phyloP scores from a whole-genome alignment of 208 protist genomes.

The Acanthamoeba lenticulata region DNA sequence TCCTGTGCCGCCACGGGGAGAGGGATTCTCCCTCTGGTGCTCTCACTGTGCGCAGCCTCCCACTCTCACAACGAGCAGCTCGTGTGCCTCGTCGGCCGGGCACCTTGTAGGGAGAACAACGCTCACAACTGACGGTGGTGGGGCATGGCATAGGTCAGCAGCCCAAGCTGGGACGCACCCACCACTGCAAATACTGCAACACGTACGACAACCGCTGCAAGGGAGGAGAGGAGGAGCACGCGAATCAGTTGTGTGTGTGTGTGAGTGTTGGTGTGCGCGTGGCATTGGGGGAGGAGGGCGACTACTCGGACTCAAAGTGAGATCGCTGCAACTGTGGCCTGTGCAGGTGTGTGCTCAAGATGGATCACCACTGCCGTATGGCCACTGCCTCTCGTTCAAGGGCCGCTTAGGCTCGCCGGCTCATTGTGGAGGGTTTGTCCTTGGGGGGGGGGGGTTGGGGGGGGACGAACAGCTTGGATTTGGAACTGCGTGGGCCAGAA shows the following conservation, averaged over 20 bases:
- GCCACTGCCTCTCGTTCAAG: neutral
- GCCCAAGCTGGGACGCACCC: neutral
- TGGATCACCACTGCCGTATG: neutral
- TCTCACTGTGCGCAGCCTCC: neutral
- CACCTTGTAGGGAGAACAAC: too few relatives aligned
- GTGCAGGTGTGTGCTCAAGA: neutral
- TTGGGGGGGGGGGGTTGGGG: neutral
- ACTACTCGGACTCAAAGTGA: too few relatives aligned
- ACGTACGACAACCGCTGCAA: neutral
- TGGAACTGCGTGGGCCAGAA: constrained; percentile 5
- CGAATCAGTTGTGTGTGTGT: too few relatives aligned
- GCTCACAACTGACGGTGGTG: too few relatives aligned
- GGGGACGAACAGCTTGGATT: neutral
- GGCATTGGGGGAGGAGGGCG: too few relatives aligned
- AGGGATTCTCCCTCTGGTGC: neutral
- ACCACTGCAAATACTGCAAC: constrained; percentile 39
- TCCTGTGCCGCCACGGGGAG: neutral
- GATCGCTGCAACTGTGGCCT: too few relatives aligned
- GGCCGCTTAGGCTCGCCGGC: neutral
- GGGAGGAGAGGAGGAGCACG: too few relatives aligned
- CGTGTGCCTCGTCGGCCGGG: neutral
- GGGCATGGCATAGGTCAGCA: neutral
- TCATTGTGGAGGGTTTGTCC: neutral
- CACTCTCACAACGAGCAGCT: neutral
- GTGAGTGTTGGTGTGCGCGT: too few relatives aligned